Conservation (phyloP, 139 green algal genomes). For the Volvox africanus region DNA sequence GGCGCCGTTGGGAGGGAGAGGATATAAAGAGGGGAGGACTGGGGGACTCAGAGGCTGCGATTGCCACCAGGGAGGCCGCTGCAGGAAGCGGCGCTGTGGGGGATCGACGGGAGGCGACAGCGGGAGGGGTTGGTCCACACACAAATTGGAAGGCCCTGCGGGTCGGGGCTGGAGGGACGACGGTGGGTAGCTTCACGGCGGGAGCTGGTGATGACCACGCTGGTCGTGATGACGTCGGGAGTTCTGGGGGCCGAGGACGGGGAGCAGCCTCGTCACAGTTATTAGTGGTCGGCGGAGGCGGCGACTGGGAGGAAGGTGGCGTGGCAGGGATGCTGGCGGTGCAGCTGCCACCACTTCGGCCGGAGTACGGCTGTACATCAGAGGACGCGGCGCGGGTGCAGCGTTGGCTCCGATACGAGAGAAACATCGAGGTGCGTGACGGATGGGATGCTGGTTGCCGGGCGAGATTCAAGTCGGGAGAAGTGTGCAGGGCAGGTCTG, state of each 20-base stretch:
- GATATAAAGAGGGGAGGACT: background rate
- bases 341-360: slow-evolving; percentile 44
- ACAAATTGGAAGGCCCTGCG: no score
- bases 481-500: no score
- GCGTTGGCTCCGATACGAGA: slow-evolving; percentile 25
- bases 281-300: slow-evolving; percentile 31
- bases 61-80: background rate
- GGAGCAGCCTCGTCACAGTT: background rate
- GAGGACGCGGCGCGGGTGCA: slow-evolving; percentile 42
- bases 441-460: background rate
- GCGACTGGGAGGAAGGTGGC: slow-evolving; percentile 33
- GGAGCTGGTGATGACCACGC: background rate
- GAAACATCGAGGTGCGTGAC: slow-evolving; percentile 56
- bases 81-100: no score
- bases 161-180: no score
- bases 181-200: no score
- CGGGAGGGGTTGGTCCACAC: background rate
- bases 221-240: background rate
- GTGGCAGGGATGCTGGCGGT: slow-evolving; percentile 51
- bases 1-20: background rate
- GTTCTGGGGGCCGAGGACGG: background rate
- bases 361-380: background rate
- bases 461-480: no score
- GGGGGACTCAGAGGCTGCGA: background rate
- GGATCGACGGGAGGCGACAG: background rate